phyloP scores from a whole-genome alignment of 2,329 filamentous ascomycete species.

The Hawksworthiomyces lignivorus region DNA sequence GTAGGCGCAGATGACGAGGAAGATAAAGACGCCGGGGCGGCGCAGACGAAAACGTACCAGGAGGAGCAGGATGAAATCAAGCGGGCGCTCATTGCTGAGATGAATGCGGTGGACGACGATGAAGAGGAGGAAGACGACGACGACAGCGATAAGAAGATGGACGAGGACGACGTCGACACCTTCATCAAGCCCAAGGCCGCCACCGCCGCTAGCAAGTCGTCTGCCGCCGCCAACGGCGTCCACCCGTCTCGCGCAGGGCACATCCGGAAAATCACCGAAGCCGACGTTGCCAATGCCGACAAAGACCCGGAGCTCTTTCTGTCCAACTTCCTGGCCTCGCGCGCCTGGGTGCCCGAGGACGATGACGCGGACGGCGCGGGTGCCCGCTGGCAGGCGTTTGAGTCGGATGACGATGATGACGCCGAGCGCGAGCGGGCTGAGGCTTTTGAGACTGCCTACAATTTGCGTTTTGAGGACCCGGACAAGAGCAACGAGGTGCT shows the following conservation, averaged over 20 bases:
- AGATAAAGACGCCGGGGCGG: constrained; percentile 33
- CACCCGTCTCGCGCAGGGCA: constrained; percentile 48
- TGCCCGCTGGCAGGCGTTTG: constrained; percentile 69
- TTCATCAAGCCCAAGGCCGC: constrained; percentile 68
- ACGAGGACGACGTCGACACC: constrained; percentile 59
- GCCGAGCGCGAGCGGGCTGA: constrained; percentile 68
- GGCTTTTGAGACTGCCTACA: constrained; percentile 86
- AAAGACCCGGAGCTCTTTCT: constrained; percentile 82
- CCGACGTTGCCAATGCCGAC: constrained; percentile 68
- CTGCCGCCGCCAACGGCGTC: constrained; percentile 34
- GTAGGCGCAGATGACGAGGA: constrained; percentile 53
- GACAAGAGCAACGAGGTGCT: constrained; percentile 80
- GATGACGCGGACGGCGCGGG: constrained; percentile 38
- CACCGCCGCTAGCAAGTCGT: constrained; percentile 22
- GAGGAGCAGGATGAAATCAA: constrained; percentile 85
- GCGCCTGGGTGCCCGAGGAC: constrained; percentile 69
- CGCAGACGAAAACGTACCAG: constrained; percentile 61
- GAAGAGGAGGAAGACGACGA: constrained; percentile 55
- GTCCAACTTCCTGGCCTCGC: constrained; percentile 89
- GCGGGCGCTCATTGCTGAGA: constrained; percentile 67
- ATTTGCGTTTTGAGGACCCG: constrained; percentile 91
- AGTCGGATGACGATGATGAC: constrained; percentile 86
- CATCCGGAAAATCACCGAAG: constrained; percentile 41
- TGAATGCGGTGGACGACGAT: constrained; percentile 58
- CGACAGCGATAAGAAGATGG: constrained; percentile 37